These are phyloP conservation scores for Gryganskiella cystojenkinii DNA, from an alignment of 192 early-diverging fungal genomes.

Conservation along the genomic window DNA sequence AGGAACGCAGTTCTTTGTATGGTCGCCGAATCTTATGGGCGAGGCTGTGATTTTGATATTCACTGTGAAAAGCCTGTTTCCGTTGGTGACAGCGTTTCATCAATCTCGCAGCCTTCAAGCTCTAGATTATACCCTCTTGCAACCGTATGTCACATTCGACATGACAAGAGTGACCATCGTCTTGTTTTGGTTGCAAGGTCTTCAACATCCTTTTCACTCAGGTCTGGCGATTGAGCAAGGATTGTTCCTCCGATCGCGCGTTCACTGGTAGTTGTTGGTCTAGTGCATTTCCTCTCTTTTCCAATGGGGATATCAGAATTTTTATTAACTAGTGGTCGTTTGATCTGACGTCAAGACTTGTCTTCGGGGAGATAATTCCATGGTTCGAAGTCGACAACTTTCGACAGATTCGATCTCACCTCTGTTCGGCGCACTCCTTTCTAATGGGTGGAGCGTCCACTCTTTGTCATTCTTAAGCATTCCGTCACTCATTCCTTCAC, in stretches of 20 bases:
- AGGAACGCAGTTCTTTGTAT: conserved; percentile 3
- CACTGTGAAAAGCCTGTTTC: conserved; percentile 14
- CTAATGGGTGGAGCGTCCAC: conserved; percentile 12
- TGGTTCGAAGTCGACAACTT: conserved; percentile 7
- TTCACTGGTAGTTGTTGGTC: no score
- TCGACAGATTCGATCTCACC: conserved; percentile 17
- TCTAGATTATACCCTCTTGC: conserved; percentile 9
- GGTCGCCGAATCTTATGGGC: conserved; percentile 44
- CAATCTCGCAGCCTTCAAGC: conserved; percentile 8
- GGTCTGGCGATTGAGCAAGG: conserved; percentile 14
- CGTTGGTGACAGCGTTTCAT: conserved; percentile 4
- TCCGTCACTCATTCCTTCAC: no score
- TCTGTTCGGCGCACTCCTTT: conserved; percentile 11
- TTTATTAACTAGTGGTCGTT: conserved; percentile 20
- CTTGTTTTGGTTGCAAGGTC: conserved; percentile 23
- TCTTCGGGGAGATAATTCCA: conserved; percentile 4
- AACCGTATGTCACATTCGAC: conserved; percentile 3
- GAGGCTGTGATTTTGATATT: conserved; percentile 6
- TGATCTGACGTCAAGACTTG: no score
- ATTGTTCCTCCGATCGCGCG: conserved; percentile 14
- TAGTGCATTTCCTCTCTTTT: conserved; percentile 11
- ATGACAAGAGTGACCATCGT: conserved; percentile 17
- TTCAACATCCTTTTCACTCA: conserved; percentile 23
- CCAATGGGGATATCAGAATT: conserved; percentile 10
- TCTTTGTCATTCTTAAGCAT: no score